Base-by-base conservation (phyloP, 1,139 yeast genomes). In the Blastobotrys ciferrii region DNA sequence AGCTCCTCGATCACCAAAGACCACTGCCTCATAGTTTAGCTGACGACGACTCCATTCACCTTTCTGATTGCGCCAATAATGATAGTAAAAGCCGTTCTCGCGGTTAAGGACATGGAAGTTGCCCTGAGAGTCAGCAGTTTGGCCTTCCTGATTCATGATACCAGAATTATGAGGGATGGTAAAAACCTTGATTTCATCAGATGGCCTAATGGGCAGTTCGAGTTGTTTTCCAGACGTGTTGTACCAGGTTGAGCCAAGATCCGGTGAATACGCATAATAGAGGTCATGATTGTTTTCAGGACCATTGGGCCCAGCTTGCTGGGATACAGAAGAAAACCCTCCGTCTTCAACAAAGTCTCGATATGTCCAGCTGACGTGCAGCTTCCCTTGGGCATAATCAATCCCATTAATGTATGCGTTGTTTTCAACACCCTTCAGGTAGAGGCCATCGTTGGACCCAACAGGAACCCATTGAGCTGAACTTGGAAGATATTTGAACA, bases 111-210 rank as follows among this genome's bases (percentile, higher is more conserved):
- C 59, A 35, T 57, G 59, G 25, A 57, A 47, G 11, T 53, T 43
- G 6, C 54, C 56, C 4, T 37, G 12, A 3, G 25, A n/a, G 41
- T 56, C 58, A n/a, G 45, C 47, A 7, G 48, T 43, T 42, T 57
- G 60, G n/a, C 60, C 60, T 41, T 57, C 60, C 43, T 57, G 60
- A 43, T 57, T 57, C 60, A 57, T 57, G 18, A 57, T 57, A 2
- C 58, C 58, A 9, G 58, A 52, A 41, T 45, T 48, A 32, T 56
- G 56, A 5, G 58, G 57, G 14, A 57, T 54, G 12, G 45, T 40
- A 20, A 47, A 43, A 18, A 48, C 52, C 20, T 45, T 33, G 9
- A 51, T 56, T 12, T 36, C 48, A n/a, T 46, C 49, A 11, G 50
- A 32, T 5, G 55, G 49, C 17, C 42, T 45, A 14, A 56, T 46